Conservation (phyloP, 1,284 basidiomycete genomes). For the Irpex sp. region DNA sequence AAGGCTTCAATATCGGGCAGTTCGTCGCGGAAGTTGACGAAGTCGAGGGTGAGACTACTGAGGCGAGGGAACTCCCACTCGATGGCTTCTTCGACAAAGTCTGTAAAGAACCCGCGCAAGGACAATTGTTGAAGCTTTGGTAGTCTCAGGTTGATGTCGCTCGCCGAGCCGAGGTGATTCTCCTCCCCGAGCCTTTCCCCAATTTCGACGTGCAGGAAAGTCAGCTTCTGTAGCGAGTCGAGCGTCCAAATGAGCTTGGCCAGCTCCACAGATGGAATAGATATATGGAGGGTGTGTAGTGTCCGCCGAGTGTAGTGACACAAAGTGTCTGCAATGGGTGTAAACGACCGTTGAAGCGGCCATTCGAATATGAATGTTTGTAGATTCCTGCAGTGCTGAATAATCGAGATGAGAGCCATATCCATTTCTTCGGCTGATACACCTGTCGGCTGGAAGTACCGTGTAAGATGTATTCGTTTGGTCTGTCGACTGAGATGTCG, state of each 20-base stretch:
- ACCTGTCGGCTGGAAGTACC: conserved; percentile 37
- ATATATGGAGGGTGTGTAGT: conserved; percentile 57
- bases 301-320: conserved; percentile 42
- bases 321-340: conserved; percentile 58
- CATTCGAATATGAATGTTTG: conserved; percentile 66
- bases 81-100: conserved; percentile 62
- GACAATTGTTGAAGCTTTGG: conserved; percentile 57
- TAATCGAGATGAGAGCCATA: conserved; percentile 44
- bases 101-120: conserved; percentile 52
- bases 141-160: conserved; percentile 51
- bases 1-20: conserved; percentile 58
- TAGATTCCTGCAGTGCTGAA: conserved; percentile 62
- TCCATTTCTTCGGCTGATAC: conserved; percentile 41
- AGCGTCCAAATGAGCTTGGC: conserved; percentile 67
- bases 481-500: conserved; percentile 62
- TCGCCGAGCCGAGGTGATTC: conserved; percentile 51
- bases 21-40: conserved; percentile 39
- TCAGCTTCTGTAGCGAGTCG: conserved; percentile 50
- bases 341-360: conserved; percentile 52
- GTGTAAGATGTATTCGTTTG: conserved; percentile 56
- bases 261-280: conserved; percentile 47
- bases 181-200: conserved; percentile 28
- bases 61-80: conserved; percentile 64
- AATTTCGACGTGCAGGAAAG: conserved; percentile 53
- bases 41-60: conserved; percentile 51